These are phyloP conservation scores for Umbilicus rupestris DNA, from an alignment of 164 flowering plant species.

Conservation along the genomic window DNA sequence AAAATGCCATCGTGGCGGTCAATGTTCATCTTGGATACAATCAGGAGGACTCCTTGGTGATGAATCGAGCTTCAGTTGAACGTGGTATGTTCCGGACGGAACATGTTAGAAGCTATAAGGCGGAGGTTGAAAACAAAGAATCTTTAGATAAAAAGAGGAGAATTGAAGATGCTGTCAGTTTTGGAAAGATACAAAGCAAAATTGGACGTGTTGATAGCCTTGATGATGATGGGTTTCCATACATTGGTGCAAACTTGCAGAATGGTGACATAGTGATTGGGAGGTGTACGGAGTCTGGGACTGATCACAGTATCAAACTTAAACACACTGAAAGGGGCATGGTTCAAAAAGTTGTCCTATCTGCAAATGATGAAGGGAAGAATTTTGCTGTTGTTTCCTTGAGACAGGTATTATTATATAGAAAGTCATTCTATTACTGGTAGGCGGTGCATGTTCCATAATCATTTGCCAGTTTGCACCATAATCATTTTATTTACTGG, in stretches of 20 bases:
- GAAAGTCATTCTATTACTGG: background rate
- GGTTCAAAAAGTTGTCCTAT: conserved; percentile 85
- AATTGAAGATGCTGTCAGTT: conserved; percentile 47
- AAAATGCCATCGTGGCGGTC: conserved; percentile 88
- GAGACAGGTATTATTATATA: conserved; percentile 58
- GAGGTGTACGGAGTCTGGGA: conserved; percentile 70
- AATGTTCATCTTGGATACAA: conserved; percentile 91
- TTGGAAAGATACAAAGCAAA: conserved; percentile 67
- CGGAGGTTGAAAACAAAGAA: conserved; percentile 75
- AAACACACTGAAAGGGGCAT: conserved; percentile 87
- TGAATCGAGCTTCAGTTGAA: conserved; percentile 83
- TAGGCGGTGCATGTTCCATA: background rate
- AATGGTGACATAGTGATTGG: conserved; percentile 85
- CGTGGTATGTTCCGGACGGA: conserved; percentile 95
- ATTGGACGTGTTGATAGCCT: conserved; percentile 83
- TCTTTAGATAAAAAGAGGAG: conserved; percentile 30
- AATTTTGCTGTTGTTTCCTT: conserved; percentile 83
- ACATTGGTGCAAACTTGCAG: conserved; percentile 71
- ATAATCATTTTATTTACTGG: no score
- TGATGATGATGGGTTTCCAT: conserved; percentile 94
- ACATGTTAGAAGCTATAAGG: conserved; percentile 69
- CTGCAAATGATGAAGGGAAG: conserved; percentile 93
- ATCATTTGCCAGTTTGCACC: no score
- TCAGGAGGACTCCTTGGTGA: conserved; percentile 90
- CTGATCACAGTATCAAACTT: conserved; percentile 80